Base-by-base conservation (phyloP, 495 filamentous ascomycete species). In the Stereocaulon alpinum region DNA sequence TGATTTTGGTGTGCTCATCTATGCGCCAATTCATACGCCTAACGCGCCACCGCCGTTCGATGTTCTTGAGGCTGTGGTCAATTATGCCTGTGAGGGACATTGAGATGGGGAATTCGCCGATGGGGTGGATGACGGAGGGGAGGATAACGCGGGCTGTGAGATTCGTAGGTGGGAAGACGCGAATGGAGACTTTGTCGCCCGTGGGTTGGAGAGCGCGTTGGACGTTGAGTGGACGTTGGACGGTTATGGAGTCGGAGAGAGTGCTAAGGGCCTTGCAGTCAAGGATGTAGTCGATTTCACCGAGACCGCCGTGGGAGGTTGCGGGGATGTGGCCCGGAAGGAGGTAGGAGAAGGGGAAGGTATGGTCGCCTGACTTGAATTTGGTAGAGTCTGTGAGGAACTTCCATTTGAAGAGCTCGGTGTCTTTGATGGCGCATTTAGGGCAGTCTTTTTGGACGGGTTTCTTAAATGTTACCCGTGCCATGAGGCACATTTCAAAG, bases 111-210 rank as follows among this genome's bases (percentile, higher is more conserved):
- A 94, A 90, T 60, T 82, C 84, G 67, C 89, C 89, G 50, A 93
- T 88, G 14, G 93, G 91, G 73, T 97, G 84, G 45, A 96, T 83
- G 54, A 94, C 80, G 20, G 87, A 80, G 11, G 89, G 85, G 40
- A 93, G 83, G 55, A 87, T 80, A 63, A 93, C 83, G 64, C 81
- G 83, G 42, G 89, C 88, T 51, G 86, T 89, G 59, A 99, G 83
- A 68, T 91, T 91, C 58, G 93, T 99, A 0, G 93, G 93, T 40
- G 93, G 93, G 73, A 99, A 99, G 61, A 97, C 86, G 64, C 93
- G 91, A 51, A 94, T 81, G 18, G 87, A 91, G 58, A 76, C 74
- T 66, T 83, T 83, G 63, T 86, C 82, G 68, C 87, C 84, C 58
- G 86, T 84, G 3, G 91, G 89, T 4, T 77, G 69, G 22, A 96